Percentiles rank a stretch among this genome's conserved stretches.
phyloP scores from a whole-genome alignment of 2,329 filamentous ascomycete species.

The Aspergillus latus region DNA sequence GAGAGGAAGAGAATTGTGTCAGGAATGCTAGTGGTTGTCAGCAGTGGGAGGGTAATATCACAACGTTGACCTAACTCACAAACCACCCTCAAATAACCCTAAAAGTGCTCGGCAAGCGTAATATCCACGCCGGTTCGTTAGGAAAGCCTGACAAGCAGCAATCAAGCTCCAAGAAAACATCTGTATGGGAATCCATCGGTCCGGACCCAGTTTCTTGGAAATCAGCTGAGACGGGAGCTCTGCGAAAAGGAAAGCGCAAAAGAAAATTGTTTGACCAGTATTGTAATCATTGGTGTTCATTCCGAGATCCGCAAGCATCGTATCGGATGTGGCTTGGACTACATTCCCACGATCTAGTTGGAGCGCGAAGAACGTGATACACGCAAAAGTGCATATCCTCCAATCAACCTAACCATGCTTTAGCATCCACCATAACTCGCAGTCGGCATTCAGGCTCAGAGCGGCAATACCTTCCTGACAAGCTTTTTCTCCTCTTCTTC shows the following conservation, averaged over 20 bases:
- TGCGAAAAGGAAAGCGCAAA: constrained; percentile 41
- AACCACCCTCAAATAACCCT: constrained; percentile 55
- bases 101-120: constrained; percentile 49
- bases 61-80: constrained; percentile 50
- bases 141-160: constrained; percentile 52
- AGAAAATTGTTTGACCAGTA: constrained; percentile 44
- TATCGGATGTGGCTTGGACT: constrained; percentile 60
- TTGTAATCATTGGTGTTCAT: constrained; percentile 53
- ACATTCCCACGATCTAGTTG: constrained; percentile 66
- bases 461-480: constrained; percentile 34
- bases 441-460: not conserved
- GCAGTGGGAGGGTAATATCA: constrained; percentile 27
- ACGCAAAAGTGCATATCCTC: constrained; percentile 46
- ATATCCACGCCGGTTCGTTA: constrained; percentile 46
- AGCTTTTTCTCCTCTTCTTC: constrained; percentile 45
- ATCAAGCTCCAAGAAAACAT: constrained; percentile 59
- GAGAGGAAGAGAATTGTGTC: constrained; percentile 59
- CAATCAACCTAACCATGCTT: constrained; percentile 40
- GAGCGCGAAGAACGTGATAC: constrained; percentile 63
- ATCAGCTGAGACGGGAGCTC: constrained; percentile 64
- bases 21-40: constrained; percentile 35
- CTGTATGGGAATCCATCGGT: constrained; percentile 61
- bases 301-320: constrained; percentile 53
- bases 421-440: not conserved
- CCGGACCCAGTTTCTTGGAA: constrained; percentile 58